Conservation (phyloP, 768 basidiomycete genomes). For the Rhodotorula graminis region DNA sequence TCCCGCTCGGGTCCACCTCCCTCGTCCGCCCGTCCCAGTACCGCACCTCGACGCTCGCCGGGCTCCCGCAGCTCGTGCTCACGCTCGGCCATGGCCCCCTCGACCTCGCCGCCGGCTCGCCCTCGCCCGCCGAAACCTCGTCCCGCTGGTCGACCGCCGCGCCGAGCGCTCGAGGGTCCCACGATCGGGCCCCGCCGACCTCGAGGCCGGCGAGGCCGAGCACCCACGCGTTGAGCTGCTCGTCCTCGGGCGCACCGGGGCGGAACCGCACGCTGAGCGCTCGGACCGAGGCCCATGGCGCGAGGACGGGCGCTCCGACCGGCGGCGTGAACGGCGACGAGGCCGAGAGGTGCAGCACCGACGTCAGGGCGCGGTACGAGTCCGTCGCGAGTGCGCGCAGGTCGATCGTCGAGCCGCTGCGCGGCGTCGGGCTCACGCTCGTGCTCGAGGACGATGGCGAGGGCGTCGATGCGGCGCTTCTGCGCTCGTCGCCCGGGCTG, state of each 20-base stretch:
- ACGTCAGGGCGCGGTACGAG: neutral
- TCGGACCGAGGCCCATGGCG: neutral
- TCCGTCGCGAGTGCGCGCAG: neutral
- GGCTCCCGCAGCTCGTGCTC: neutral
- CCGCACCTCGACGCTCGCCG: neutral
- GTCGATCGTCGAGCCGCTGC: neutral
- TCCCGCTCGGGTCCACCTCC: slow-evolving; percentile 60
- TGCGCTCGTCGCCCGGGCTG: neutral
- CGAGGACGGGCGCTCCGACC: too few relatives aligned
- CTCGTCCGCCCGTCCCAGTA: neutral
- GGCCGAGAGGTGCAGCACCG: neutral
- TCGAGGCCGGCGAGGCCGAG: neutral
- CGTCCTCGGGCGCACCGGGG: neutral
- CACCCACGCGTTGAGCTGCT: neutral
- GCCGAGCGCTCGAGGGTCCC: neutral
- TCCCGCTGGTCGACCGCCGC: too few relatives aligned
- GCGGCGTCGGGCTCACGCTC: too few relatives aligned
- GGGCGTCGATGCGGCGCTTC: too few relatives aligned
- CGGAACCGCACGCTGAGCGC: slow-evolving; percentile 2
- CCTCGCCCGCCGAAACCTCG: too few relatives aligned
- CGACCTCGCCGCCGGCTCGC: too few relatives aligned
- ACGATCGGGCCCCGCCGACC: neutral
- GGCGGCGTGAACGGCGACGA: neutral
- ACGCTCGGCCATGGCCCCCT: slow-evolving; percentile 2
- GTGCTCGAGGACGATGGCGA: neutral